phyloP scores from a whole-genome alignment of 2,329 filamentous ascomycete genomes.

The Oidium heveae region DNA sequence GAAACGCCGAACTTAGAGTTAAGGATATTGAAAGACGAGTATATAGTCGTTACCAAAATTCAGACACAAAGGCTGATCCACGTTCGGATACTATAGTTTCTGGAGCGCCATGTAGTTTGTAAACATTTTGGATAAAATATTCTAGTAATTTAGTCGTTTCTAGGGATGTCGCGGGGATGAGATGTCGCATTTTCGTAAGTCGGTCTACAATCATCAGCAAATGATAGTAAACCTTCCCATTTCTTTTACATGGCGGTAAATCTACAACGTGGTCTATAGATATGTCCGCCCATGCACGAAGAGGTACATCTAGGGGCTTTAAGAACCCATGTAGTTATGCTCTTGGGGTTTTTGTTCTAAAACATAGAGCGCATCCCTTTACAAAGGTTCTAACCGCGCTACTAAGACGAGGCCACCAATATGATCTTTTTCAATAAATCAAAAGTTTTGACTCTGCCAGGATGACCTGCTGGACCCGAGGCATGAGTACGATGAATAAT shows the following conservation, averaged over 20 bases:
- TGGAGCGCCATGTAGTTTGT: constrained; percentile 1
- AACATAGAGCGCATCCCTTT: background rate
- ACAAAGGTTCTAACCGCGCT: background rate
- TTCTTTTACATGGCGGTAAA: background rate
- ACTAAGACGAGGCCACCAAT: too few species aligned
- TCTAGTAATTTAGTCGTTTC: background rate
- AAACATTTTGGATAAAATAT: background rate
- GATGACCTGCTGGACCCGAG: background rate
- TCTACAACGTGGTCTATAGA: background rate
- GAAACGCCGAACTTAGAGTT: background rate
- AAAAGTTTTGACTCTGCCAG: background rate
- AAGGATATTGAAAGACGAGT: background rate
- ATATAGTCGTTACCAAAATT: background rate
- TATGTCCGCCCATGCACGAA: background rate
- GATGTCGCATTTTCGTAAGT: background rate
- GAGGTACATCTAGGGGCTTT: background rate
- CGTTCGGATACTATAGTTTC: constrained; percentile 1
- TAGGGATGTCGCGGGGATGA: too few species aligned
- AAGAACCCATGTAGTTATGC: background rate
- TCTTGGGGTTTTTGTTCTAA: background rate
- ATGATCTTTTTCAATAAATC: background rate
- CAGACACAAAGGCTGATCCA: too few species aligned
- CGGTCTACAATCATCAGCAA: background rate
- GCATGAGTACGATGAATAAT: background rate
- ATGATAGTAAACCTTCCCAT: background rate